Evolutionary conservation across 306 rosid genomes (phyloP).

Genomic region (Lathyrus tuberosus): DNA sequence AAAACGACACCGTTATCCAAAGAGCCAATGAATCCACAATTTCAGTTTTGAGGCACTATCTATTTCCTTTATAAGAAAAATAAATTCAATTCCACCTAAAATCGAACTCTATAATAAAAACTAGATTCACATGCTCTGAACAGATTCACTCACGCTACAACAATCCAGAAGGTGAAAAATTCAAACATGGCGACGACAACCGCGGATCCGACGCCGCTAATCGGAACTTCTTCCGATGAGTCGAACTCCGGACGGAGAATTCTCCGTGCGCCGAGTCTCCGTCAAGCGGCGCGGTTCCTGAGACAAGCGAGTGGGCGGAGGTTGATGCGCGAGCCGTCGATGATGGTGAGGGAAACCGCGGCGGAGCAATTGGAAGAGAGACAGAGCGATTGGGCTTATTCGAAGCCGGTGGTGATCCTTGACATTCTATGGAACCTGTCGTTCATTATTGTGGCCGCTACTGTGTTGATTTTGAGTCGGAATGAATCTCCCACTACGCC

Average conservation of each 20-base stretch:
- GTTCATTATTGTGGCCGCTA: conserved; percentile 63
- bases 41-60: background rate
- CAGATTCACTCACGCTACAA: background rate
- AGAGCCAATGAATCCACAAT: background rate
- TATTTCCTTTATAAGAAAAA: background rate
- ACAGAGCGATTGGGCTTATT: conserved; percentile 98
- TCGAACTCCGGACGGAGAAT: conserved; percentile 57
- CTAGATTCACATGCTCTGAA: background rate
- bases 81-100: background rate
- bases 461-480: conserved; percentile 60
- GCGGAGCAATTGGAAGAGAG: conserved; percentile 95
- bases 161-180: too few relatives aligned
- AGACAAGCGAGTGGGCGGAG: conserved; percentile 87
- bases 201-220: conserved; percentile 73
- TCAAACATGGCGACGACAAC: conserved; percentile 63
- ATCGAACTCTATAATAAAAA: background rate
- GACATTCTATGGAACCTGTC: conserved; percentile 88
- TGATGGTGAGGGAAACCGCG: conserved; percentile 88
- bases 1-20: conserved; percentile 22
- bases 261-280: conserved; percentile 74
- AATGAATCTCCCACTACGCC: conserved; percentile 71
- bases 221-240: conserved; percentile 61
- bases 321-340: conserved; percentile 92
- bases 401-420: conserved; percentile 85
- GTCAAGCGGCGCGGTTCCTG: conserved; percentile 86